These are phyloP conservation scores for Trichoderma sp. DNA, from an alignment of 2,329 filamentous ascomycete species.

Conservation along the genomic window DNA sequence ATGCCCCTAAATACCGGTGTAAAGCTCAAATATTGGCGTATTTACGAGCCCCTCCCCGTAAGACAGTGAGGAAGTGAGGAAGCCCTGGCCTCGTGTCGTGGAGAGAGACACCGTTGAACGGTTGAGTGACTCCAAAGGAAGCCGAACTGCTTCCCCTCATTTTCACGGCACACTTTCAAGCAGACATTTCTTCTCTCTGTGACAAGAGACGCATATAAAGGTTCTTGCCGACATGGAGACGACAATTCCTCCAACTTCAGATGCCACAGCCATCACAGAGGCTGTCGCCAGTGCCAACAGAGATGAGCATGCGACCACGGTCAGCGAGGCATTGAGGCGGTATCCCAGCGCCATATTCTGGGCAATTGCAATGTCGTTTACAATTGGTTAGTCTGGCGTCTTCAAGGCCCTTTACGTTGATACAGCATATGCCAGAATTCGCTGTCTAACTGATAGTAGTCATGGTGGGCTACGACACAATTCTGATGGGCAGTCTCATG, in stretches of 20 bases:
- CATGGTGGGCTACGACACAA: constrained; percentile 37
- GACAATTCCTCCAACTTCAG: not conserved
- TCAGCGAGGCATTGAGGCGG: constrained; percentile 24
- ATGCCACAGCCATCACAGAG: constrained; percentile 8
- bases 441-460: constrained; percentile 22
- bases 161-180: not conserved
- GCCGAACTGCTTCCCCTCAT: too few species aligned
- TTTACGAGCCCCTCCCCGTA: not conserved
- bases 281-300: constrained; percentile 22
- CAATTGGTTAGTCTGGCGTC: constrained; percentile 7
- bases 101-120: not conserved
- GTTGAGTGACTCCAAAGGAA: not conserved
- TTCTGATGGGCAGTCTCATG: constrained; percentile 33
- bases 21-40: not conserved
- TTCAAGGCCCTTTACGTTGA: not conserved
- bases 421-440: not conserved
- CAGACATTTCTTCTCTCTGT: not conserved
- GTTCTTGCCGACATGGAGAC: not conserved
- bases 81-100: not conserved
- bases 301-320: constrained; percentile 26
- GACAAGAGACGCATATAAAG: not conserved
- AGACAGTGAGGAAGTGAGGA: not conserved
- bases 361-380: constrained; percentile 29
- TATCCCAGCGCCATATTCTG: constrained; percentile 33
- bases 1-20: not conserved